These are phyloP conservation scores for Hymenoscyphus infarciens DNA, from an alignment of 2,329 filamentous ascomycete genomes.

Conservation along the genomic window DNA sequence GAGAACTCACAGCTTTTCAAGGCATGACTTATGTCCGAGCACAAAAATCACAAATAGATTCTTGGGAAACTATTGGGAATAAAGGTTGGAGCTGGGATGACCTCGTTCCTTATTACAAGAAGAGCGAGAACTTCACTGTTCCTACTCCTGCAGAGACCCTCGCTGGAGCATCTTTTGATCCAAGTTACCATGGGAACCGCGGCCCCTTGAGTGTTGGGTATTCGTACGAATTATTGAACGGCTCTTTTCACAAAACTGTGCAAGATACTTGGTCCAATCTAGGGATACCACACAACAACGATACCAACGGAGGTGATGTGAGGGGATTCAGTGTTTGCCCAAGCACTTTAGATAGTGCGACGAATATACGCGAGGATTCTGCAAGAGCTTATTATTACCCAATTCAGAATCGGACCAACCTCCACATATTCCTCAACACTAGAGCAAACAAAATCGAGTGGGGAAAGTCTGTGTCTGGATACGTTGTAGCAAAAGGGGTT, in stretches of 20 bases:
- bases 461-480: slow-evolving; percentile 7
- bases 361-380: slow-evolving; percentile 22
- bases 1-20: neutral
- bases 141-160: slow-evolving; percentile 29
- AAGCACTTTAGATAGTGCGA: slow-evolving; percentile 16
- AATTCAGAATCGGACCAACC: slow-evolving; percentile 16
- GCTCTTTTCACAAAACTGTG: slow-evolving; percentile 12
- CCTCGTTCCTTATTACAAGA: slow-evolving; percentile 44
- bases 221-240: slow-evolving; percentile 19
- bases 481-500: slow-evolving; percentile 39
- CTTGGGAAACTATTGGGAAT: slow-evolving; percentile 39
- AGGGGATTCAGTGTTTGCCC: slow-evolving; percentile 18
- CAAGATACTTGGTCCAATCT: slow-evolving; percentile 14
- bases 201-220: slow-evolving; percentile 23
- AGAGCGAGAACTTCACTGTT: slow-evolving; percentile 20
- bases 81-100: slow-evolving; percentile 43
- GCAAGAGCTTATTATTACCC: slow-evolving; percentile 26
- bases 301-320: slow-evolving; percentile 21
- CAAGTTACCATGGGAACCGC: slow-evolving; percentile 16
- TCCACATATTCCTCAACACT: slow-evolving; percentile 21
- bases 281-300: slow-evolving; percentile 15
- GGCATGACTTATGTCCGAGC: slow-evolving; percentile 23
- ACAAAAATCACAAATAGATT: slow-evolving; percentile 38
- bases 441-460: slow-evolving; percentile 19
- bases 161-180: slow-evolving; percentile 8